Conservation (phyloP, 768 basidiomycete species). For the Rickenella mellea region DNA sequence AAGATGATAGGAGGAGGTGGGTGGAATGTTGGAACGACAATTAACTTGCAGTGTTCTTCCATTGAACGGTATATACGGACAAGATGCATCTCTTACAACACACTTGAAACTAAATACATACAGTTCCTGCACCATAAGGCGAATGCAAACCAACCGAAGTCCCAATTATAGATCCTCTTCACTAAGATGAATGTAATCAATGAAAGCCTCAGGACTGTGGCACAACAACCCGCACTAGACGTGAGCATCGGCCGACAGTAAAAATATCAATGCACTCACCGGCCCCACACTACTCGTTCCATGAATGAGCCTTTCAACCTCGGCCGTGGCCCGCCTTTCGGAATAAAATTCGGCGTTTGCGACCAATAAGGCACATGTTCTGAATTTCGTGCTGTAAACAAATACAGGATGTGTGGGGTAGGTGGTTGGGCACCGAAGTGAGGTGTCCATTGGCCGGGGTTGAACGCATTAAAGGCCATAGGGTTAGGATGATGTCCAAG, state of each 20-base stretch:
- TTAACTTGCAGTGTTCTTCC: too few relatives aligned
- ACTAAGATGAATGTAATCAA: background rate
- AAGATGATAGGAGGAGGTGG: too few relatives aligned
- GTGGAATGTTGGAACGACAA: too few relatives aligned
- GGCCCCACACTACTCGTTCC: background rate
- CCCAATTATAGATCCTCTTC: background rate
- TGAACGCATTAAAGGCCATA: slow-evolving; percentile 7
- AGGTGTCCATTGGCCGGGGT: slow-evolving; percentile 3
- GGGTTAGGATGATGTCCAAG: slow-evolving; percentile 11
- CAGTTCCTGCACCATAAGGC: too few relatives aligned
- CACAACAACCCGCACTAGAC: background rate
- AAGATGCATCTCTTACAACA: too few relatives aligned
- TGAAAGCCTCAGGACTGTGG: background rate
- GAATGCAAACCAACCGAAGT: too few relatives aligned
- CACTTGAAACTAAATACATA: too few relatives aligned
- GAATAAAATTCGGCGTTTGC: slow-evolving; percentile 20
- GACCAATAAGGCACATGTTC: slow-evolving; percentile 30
- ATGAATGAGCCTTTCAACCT: slow-evolving; percentile 3
- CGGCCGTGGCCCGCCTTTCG: slow-evolving; percentile 10
- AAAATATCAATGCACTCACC: background rate
- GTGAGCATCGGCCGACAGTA: background rate
- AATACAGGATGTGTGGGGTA: slow-evolving; percentile 25
- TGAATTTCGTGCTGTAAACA: slow-evolving; percentile 28
- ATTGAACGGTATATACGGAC: too few relatives aligned
- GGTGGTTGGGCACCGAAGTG: slow-evolving; percentile 10